Evolutionary conservation across 2,329 filamentous ascomycete genomes (phyloP), one percentile per base, ranked within the genome.

Genomic region (Raffaelea ambrosiae): DNA sequence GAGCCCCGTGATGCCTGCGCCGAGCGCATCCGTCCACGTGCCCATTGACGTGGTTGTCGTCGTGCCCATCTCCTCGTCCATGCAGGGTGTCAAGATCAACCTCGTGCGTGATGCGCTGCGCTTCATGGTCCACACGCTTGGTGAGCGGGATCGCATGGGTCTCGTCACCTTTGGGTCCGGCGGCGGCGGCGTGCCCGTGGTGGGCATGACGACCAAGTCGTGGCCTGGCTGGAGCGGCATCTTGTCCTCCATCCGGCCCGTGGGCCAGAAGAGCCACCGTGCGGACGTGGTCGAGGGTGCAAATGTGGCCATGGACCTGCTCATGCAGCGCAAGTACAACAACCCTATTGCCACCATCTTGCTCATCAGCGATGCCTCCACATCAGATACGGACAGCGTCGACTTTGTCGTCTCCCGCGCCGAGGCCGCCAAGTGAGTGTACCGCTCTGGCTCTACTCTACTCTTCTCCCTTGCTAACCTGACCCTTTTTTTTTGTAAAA

Each of bases 51-150:
- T 98, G 26, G 91, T 98, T 0, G 88, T 97, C 1, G 93, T 98
- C 20, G 90, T 98, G 31, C 93, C 93, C 0, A 89, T 98, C 5
- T 97, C 93, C 0, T 95, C 91, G 1, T 97, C 93, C 0, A 98
- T 97, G 91, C 93, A 97, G 66, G 93, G 93, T n/a, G 79, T 98
- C 51, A 98, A 98, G 70, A 96, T 97, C 61, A 95, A 91, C 52
- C 74, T 98, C 1, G 80, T 98, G 14, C 83, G 89, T 39, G 93
- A 98, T 65, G 86, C 91, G 0, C 74, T 98, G 33, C 88, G 86
- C 50, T 98, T 97, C 63, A 83, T 98, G 65, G 88, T 98, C 2
- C 78, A 84, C 56, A 91, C 81, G 43, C 79, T 98, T 1, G 93
- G 93, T 29, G 89, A 96, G 57, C 80, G 89, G 47, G 93, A 98